phyloP scores from a whole-genome alignment of 2,329 filamentous ascomycete species.

The Phialophora chinensis region DNA sequence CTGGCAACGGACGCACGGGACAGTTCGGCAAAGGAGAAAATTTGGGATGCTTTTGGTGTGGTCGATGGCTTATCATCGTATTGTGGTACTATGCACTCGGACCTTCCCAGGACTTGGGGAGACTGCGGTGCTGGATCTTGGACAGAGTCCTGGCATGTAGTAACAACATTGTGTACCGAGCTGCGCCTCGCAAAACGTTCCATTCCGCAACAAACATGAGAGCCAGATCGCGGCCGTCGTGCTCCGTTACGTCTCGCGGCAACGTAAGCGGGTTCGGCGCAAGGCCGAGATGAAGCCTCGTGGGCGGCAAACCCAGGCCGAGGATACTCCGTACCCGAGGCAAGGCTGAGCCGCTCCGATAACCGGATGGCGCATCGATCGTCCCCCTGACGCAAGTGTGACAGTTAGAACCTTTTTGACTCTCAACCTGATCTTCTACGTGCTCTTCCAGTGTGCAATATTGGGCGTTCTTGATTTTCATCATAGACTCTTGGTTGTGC shows the following conservation, averaged over 20 bases:
- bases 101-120: background rate
- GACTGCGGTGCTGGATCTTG: background rate
- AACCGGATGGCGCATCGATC: conserved; percentile 1
- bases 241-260: background rate
- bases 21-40: background rate
- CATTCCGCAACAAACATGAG: background rate
- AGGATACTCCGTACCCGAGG: background rate
- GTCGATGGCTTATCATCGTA: background rate
- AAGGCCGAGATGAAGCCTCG: background rate
- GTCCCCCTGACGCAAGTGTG: conserved; percentile 5
- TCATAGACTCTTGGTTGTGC: background rate
- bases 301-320: background rate
- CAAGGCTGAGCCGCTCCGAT: background rate
- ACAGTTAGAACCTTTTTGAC: background rate
- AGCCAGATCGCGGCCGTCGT: background rate
- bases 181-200: background rate
- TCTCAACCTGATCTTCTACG: background rate
- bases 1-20: background rate
- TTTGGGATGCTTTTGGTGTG: background rate
- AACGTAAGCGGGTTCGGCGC: background rate
- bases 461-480: background rate
- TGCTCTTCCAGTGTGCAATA: background rate
- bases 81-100: background rate
- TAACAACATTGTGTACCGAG: background rate
- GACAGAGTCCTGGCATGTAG: background rate